phyloP scores from a whole-genome alignment of 2,329 filamentous ascomycete genomes.

The Metarhizium humberi region DNA sequence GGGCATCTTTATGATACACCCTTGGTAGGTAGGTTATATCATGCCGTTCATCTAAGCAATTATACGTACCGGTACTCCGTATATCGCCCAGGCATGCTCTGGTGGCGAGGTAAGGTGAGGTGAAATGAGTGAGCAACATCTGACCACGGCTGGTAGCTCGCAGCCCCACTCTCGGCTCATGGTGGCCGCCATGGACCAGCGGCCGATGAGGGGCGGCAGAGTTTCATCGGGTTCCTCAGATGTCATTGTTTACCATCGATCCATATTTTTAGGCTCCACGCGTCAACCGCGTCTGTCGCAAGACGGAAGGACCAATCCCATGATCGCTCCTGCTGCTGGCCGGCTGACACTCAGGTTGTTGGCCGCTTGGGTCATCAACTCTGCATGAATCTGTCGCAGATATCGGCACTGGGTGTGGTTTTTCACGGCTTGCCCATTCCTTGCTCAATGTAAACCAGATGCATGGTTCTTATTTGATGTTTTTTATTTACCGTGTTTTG shows the following conservation, averaged over 20 bases:
- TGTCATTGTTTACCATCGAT: neutral
- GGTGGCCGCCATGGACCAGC: too few species aligned
- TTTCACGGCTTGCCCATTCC: neutral
- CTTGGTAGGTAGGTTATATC: too few species aligned
- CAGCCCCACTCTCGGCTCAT: neutral
- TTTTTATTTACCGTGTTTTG: too few species aligned
- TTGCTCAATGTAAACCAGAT: neutral
- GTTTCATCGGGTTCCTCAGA: neutral
- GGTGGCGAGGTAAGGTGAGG: too few species aligned
- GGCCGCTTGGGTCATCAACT: neutral
- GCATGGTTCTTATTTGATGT: too few species aligned
- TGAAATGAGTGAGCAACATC: too few species aligned
- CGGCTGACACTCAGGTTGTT: neutral
- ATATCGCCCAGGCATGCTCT: too few species aligned
- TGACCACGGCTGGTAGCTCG: too few species aligned
- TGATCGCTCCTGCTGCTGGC: neutral
- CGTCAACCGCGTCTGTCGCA: neutral
- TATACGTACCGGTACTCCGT: too few species aligned
- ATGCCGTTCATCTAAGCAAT: too few species aligned
- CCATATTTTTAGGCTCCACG: neutral
- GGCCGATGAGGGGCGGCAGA: neutral
- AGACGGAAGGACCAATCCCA: neutral
- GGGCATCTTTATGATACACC: too few species aligned
- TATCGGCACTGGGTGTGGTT: neutral
- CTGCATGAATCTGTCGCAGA: neutral